Percentiles rank a stretch among this genome's conserved stretches.
Evolutionary conservation across 2,329 filamentous ascomycete genomes (phyloP).

Genomic region (Diaporthe aspalathi): DNA sequence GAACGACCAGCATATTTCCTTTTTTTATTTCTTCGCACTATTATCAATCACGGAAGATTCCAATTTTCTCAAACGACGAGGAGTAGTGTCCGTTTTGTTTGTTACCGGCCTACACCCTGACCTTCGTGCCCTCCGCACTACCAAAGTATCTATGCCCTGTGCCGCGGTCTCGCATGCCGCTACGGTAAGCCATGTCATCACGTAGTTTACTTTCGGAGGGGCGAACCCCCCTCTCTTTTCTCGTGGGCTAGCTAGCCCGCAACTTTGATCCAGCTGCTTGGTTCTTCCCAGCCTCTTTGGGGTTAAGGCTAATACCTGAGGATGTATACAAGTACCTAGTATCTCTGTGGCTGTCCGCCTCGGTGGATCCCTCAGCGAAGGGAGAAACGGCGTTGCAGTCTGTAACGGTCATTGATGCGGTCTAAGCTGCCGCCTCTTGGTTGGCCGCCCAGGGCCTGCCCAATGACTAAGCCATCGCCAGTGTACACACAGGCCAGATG

Average conservation of each 20-base stretch:
- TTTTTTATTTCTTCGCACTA: too few species aligned
- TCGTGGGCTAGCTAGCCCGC: not conserved
- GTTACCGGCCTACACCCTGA: too few species aligned
- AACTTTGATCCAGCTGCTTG: not conserved
- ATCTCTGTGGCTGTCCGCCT: not conserved
- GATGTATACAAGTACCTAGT: too few species aligned
- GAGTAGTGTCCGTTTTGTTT: too few species aligned
- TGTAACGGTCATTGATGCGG: not conserved
- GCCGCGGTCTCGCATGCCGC: slow-evolving; percentile 17
- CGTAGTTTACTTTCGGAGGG: not conserved
- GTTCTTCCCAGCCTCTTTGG: not conserved
- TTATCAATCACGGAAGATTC: too few species aligned
- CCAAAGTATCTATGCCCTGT: not conserved
- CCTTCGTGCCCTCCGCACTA: too few species aligned
- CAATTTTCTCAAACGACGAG: too few species aligned
- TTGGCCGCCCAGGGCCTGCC: too few species aligned
- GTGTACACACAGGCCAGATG: too few species aligned
- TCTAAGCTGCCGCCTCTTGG: too few species aligned
- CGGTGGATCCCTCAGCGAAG: not conserved
- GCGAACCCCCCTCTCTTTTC: not conserved
- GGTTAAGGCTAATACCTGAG: not conserved
- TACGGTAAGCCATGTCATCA: slow-evolving; percentile 26
- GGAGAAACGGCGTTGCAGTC: not conserved
- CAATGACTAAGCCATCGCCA: too few species aligned
- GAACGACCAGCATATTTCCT: not conserved